Percentiles rank a stretch among this genome's conserved stretches.
Conservation (phyloP, 2,329 filamentous ascomycete genomes). For the Cucurbitaria berberidis region DNA sequence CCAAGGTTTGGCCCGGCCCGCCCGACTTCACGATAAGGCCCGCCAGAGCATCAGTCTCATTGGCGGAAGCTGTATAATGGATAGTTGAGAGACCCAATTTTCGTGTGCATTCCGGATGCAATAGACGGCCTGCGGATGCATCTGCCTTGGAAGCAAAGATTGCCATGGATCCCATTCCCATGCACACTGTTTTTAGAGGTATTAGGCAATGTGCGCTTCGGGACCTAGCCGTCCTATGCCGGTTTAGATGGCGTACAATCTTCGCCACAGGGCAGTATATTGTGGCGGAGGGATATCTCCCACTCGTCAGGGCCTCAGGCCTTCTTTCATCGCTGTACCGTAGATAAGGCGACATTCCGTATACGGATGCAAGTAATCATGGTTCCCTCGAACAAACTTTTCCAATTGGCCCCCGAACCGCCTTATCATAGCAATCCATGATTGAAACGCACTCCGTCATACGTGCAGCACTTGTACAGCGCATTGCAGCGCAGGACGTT, state of each 20-base stretch:
- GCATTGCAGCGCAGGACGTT: constrained; percentile 8
- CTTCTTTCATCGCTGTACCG: background rate
- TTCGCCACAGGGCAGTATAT: background rate
- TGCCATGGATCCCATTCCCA: background rate
- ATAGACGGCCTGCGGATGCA: background rate
- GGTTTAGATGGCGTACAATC: background rate
- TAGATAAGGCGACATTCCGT: background rate
- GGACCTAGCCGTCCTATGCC: too few relatives aligned
- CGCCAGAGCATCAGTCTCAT: too few relatives aligned
- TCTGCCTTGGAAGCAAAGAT: background rate
- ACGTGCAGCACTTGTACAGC: constrained; percentile 12
- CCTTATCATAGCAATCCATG: constrained; percentile 3
- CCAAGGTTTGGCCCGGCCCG: constrained; percentile 19
- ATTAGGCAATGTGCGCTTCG: too few relatives aligned
- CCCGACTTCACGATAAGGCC: constrained; percentile 19
- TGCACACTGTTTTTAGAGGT: background rate
- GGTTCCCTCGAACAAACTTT: background rate
- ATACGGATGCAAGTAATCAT: background rate
- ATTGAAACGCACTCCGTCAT: constrained; percentile 11
- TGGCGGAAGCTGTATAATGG: constrained; percentile 1
- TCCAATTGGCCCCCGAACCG: constrained; percentile 4
- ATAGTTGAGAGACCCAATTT: background rate
- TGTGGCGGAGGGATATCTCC: background rate
- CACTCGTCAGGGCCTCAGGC: background rate
- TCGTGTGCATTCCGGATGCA: background rate